A percentile compares a stretch with the other conserved stretches of the same genome.
These are phyloP conservation scores for Mycena sp. DNA, from an alignment of 1,284 basidiomycete genomes.

Conservation along the genomic window DNA sequence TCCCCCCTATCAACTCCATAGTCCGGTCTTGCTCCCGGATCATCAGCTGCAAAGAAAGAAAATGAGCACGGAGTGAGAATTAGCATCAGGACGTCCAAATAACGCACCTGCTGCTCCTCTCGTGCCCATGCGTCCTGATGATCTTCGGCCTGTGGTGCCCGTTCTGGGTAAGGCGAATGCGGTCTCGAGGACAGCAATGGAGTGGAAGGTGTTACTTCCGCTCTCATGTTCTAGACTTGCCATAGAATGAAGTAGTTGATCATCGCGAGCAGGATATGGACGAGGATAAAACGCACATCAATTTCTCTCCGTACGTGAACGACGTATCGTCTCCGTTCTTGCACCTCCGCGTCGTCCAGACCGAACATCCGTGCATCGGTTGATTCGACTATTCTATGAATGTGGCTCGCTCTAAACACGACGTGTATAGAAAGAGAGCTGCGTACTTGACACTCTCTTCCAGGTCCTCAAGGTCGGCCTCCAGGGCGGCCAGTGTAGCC, in stretches of 20 bases:
- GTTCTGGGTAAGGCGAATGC: slow-evolving; percentile 27
- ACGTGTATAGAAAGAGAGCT: not conserved
- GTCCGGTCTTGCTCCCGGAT: slow-evolving; percentile 88
- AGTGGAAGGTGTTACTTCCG: slow-evolving; percentile 52
- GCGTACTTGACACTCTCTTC: slow-evolving; percentile 87
- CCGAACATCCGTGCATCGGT: slow-evolving; percentile 87
- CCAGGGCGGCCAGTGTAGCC: slow-evolving; percentile 77
- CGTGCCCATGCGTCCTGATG: slow-evolving; percentile 81
- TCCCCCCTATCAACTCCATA: slow-evolving; percentile 86
- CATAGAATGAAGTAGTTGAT: slow-evolving; percentile 39
- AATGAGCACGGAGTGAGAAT: not conserved
- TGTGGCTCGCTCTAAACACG: not conserved
- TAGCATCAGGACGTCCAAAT: not conserved
- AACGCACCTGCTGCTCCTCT: slow-evolving; percentile 81
- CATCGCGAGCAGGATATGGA: slow-evolving; percentile 10
- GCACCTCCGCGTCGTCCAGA: slow-evolving; percentile 78
- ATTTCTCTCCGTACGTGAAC: slow-evolving; percentile 76
- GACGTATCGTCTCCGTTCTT: slow-evolving; percentile 78
- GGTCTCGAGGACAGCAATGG: slow-evolving; percentile 21
- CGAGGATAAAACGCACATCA: slow-evolving; percentile 64
- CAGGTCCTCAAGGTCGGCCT: slow-evolving; percentile 87
- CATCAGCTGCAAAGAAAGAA: slow-evolving; percentile 54
- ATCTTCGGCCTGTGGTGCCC: slow-evolving; percentile 45
- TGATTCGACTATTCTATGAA: slow-evolving; percentile 77
- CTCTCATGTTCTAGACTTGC: slow-evolving; percentile 76